These are phyloP conservation scores for Cunninghamia lanceolata DNA, from an alignment of 75 land plant species.

Conservation along the genomic window DNA sequence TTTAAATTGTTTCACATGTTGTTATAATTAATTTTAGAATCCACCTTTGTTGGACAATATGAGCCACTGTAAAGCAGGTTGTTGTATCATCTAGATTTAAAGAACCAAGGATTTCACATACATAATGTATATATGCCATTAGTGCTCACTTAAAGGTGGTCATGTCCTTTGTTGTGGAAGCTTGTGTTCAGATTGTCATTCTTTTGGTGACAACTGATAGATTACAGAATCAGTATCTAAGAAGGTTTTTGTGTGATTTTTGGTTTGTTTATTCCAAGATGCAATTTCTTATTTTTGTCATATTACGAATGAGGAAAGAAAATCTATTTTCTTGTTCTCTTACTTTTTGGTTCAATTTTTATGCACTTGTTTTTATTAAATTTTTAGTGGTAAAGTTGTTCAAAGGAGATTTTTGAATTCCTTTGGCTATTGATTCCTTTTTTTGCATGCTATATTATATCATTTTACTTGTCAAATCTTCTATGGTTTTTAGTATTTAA, in stretches of 20 bases:
- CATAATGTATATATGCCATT: neutral
- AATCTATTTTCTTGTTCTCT: conserved; percentile 1
- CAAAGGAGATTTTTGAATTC: neutral
- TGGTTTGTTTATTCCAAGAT: neutral
- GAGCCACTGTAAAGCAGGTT: neutral
- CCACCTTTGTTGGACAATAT: neutral
- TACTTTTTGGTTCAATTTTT: neutral
- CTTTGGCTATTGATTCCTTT: neutral
- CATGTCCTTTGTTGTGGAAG: neutral
- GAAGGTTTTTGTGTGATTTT: neutral
- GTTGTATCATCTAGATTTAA: neutral
- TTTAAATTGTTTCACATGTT: too few relatives aligned
- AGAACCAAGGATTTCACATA: neutral
- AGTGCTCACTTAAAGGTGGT: neutral
- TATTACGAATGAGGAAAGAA: neutral
- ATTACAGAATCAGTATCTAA: neutral
- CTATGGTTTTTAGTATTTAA: neutral
- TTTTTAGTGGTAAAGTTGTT: conserved; percentile 6
- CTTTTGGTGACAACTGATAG: neutral
- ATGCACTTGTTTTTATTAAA: neutral
- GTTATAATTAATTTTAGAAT: neutral
- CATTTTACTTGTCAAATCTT: neutral
- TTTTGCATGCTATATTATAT: neutral
- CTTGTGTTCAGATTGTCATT: neutral
- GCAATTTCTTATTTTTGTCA: neutral